Base-by-base conservation (phyloP, 2,329 filamentous ascomycete species). In the Fusarium agapanthi region DNA sequence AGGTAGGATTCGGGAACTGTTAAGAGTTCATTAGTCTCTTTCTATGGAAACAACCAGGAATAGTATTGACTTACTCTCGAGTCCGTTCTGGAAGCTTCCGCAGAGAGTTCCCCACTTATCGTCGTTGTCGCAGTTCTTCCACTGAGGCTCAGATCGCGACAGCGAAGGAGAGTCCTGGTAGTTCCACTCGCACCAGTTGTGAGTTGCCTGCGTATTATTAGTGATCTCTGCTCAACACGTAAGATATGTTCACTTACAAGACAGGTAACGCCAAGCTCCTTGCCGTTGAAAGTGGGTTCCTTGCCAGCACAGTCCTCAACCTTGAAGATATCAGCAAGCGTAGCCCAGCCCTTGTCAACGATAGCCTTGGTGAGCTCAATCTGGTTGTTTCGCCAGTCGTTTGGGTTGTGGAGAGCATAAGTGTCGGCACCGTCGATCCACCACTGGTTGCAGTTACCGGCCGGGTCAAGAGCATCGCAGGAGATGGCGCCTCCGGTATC, bases 61-160 rank as follows among this genome's bases (percentile, higher is more conserved):
- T 10, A 2, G 1, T 7, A 3, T 3, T 7, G 3, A 11, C 58
- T 57, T 13, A 64, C 65, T 47, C 5, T 60, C 58, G 5, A 69
- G 32, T 26, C 58, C 50, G 0, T 7, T 20, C 3, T 35, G 20
- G 26, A 69, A 69, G 30, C 66, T 69, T n/a, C 66, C 60, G 16
- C 66, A 69, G 2, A 64, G 44, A 0, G 44, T 43, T 20, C 57
- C 57, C 66, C 66, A 69, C 7, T 43, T 43, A 7, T 37, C 18
- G 22, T 69, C 66, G 16, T 69, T 69, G 14, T 69, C 66, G 6
- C 66, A 69, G 40, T 69, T 69, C 40, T 63, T 68, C 30, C 55
- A 69, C 43, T 69, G 61, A 5, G 61, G 24, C 16, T 63, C 60
- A 3, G 5, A 7, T 22, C 38, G 45, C 1, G 61, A 20, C 11